These are phyloP conservation scores for Trypanosoma boissoni DNA, from an alignment of 208 protist genomes.

Conservation along the genomic window DNA sequence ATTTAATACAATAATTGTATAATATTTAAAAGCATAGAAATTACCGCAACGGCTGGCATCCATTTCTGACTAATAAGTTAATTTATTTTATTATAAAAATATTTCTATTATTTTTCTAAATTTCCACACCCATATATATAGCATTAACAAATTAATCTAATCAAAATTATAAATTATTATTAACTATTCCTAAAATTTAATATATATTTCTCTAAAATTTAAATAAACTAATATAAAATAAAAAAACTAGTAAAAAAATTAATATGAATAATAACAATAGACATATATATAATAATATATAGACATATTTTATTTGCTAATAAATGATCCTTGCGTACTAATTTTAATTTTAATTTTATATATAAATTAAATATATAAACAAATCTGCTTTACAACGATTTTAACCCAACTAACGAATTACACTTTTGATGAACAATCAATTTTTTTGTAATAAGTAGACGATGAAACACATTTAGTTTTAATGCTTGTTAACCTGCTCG, in stretches of 20 bases:
- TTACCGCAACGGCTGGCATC: slow-evolving; percentile 71
- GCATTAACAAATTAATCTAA: slow-evolving; percentile 52
- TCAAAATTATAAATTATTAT: slow-evolving; percentile 80
- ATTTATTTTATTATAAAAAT: slow-evolving; percentile 47
- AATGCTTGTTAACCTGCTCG: slow-evolving; percentile 89
- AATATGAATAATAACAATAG: slow-evolving; percentile 78
- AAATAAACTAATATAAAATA: slow-evolving; percentile 69
- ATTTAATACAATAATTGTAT: slow-evolving; percentile 58
- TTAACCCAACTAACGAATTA: slow-evolving; percentile 89
- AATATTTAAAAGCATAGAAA: slow-evolving; percentile 80
- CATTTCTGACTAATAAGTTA: slow-evolving; percentile 66
- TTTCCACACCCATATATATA: slow-evolving; percentile 58
- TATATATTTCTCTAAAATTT: slow-evolving; percentile 19
- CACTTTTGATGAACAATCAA: slow-evolving; percentile 87
- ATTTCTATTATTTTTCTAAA: slow-evolving; percentile 25
- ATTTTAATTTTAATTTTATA: slow-evolving; percentile 53
- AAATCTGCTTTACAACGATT: slow-evolving; percentile 90
- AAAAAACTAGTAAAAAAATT: slow-evolving; percentile 72
- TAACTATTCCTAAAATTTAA: slow-evolving; percentile 67
- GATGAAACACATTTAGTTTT: slow-evolving; percentile 87
- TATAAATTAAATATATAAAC: slow-evolving; percentile 86
- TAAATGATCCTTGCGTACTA: slow-evolving; percentile 80
- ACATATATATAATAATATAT: slow-evolving; percentile 35
- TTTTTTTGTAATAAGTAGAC: slow-evolving; percentile 82
- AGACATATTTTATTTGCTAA: slow-evolving; percentile 37